phyloP scores from a whole-genome alignment of 2,329 filamentous ascomycete genomes.

The Arthrobotrys sphaeroides region DNA sequence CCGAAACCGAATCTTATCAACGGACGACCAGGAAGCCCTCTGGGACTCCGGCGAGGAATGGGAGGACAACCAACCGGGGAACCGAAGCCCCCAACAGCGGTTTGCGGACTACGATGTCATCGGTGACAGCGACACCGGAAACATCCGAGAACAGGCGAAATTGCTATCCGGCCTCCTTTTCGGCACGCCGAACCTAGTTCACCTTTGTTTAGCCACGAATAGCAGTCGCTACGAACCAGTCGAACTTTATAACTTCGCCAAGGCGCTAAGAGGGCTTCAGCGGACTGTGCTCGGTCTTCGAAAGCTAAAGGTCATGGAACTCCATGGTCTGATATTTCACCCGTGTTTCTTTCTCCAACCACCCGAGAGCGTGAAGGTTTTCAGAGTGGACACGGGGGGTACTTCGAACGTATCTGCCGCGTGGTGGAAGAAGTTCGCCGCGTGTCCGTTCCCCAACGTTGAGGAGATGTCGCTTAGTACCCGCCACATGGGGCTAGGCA shows the following conservation, averaged over 20 bases:
- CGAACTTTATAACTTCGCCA: constrained; percentile 13
- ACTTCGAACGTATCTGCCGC: not conserved
- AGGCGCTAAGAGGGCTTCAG: constrained; percentile 7
- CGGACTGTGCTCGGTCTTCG: not conserved
- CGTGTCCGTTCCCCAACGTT: not conserved
- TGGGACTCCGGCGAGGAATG: constrained; percentile 9
- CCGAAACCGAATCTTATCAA: constrained; percentile 6
- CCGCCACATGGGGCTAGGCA: not conserved
- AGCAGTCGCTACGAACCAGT: constrained; percentile 10
- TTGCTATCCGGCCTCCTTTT: constrained; percentile 6
- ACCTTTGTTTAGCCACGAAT: constrained; percentile 6
- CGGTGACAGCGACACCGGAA: not conserved
- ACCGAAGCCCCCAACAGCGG: constrained; percentile 6
- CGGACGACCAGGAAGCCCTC: constrained; percentile 1
- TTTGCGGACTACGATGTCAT: constrained; percentile 11
- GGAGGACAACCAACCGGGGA: constrained; percentile 6
- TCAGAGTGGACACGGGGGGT: not conserved
- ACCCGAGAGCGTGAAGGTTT: not conserved
- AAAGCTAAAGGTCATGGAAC: constrained; percentile 6
- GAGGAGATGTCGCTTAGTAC: constrained; percentile 3
- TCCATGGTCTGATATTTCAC: constrained; percentile 5
- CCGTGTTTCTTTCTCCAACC: constrained; percentile 2
- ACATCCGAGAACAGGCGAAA: constrained; percentile 10
- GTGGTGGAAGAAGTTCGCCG: constrained; percentile 10
- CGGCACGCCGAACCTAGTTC: not conserved